These are phyloP conservation scores for Elongisporangium prolatum DNA, from an alignment of 352 stramenopile genomes.

Conservation along the genomic window DNA sequence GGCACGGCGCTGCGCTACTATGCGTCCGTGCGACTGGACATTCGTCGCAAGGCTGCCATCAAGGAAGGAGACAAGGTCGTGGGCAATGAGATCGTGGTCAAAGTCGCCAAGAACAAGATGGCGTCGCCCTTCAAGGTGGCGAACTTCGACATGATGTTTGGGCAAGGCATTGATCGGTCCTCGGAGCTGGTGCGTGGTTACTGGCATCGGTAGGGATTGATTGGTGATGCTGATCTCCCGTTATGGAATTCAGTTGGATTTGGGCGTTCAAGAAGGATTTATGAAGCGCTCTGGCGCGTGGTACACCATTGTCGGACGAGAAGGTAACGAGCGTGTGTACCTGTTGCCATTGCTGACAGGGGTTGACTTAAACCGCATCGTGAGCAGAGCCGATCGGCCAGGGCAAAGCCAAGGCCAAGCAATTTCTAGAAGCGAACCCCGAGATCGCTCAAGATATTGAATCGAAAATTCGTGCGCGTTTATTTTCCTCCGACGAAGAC, in stretches of 20 bases:
- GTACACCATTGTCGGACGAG: conserved; percentile 60
- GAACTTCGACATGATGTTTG: conserved; percentile 97
- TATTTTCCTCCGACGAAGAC: conserved; percentile 35
- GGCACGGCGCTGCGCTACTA: conserved; percentile 85
- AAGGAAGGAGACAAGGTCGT: conserved; percentile 90
- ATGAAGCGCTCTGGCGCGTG: conserved; percentile 79
- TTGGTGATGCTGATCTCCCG: neutral
- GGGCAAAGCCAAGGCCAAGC: conserved; percentile 79
- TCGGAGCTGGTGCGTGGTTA: conserved; percentile 62
- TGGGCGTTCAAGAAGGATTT: conserved; percentile 67
- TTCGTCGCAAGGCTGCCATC: conserved; percentile 91
- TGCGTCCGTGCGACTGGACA: conserved; percentile 93
- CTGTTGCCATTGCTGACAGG: neutral
- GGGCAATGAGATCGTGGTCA: conserved; percentile 97
- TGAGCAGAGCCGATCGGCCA: conserved; percentile 79
- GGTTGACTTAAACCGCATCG: too few species aligned
- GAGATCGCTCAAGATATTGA: conserved; percentile 69
- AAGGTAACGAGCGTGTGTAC: conserved; percentile 31
- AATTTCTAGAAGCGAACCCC: conserved; percentile 73
- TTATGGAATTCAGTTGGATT: conserved; percentile 38
- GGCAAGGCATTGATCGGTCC: conserved; percentile 91
- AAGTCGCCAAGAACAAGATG: conserved; percentile 99
- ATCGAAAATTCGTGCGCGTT: conserved; percentile 52
- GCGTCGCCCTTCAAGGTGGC: conserved; percentile 94
- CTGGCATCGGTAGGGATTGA: neutral